Percentiles rank a stretch among this genome's conserved stretches.
Conservation (phyloP, 768 basidiomycete species). For the Boletus coccyginus region DNA sequence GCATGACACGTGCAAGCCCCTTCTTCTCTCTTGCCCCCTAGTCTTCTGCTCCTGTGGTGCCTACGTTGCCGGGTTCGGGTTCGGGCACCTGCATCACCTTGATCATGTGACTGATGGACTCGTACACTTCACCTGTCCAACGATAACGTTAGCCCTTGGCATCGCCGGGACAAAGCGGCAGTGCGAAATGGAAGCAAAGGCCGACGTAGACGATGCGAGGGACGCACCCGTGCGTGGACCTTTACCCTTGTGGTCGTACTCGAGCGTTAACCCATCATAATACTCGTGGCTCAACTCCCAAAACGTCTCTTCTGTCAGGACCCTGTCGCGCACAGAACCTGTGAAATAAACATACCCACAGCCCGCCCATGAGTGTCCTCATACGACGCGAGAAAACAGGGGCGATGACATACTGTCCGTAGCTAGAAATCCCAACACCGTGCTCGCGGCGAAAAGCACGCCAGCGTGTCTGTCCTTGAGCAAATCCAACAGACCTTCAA, state of each 20-base stretch:
- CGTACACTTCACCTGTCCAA: conserved; percentile 23
- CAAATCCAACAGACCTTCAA: conserved; percentile 11
- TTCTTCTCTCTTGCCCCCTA: neutral
- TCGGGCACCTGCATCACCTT: conserved; percentile 15
- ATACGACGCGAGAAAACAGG: neutral
- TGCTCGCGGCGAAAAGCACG: conserved; percentile 17
- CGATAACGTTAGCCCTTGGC: neutral
- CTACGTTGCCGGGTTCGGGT: neutral
- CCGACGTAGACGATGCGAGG: neutral
- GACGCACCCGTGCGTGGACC: conserved; percentile 14
- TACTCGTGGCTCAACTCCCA: conserved; percentile 20
- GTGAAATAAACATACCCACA: neutral
- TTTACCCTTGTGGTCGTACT: conserved; percentile 11
- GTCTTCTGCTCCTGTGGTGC: neutral
- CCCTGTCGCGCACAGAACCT: conserved; percentile 18
- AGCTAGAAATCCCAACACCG: conserved; percentile 10
- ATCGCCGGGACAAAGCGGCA: too few species aligned
- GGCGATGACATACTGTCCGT: conserved; percentile 11
- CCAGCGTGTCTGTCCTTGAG: conserved; percentile 16
- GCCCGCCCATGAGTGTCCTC: neutral
- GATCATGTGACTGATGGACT: conserved; percentile 22
- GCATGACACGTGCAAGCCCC: conserved; percentile 14
- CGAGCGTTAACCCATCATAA: conserved; percentile 16
- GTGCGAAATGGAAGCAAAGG: neutral
- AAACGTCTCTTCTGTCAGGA: conserved; percentile 12